Base-by-base conservation (phyloP, 2,329 filamentous ascomycete species). In the Corniculantispora saksenae region DNA sequence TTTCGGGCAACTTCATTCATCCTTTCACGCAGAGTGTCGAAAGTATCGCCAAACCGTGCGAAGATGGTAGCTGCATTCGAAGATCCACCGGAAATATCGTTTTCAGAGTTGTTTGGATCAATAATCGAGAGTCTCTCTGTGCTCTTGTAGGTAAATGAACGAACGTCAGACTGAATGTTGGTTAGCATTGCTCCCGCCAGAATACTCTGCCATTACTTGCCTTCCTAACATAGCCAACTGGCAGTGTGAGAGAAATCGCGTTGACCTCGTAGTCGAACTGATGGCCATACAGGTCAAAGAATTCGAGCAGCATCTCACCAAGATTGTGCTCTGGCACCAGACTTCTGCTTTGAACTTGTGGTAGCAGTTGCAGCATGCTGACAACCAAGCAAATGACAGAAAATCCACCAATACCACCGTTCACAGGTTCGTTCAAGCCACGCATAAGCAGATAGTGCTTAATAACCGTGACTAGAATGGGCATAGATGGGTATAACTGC, bases 391-490 rank as follows among this genome's bases (percentile, higher is more conserved):
- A 99, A 64, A 94, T 97, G 68, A 97, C 91, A 1, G 93, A 92
- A 74, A 97, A 98, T 3, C 95, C 95, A 62, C 95, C 95, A 61
- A 99, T 88, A 3, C 95, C 95, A 64, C 95, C 95, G 67, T 89
- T 92, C 48, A 92, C 91, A 4, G 97, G 94, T 76, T 99, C 95
- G 70, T 97, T 97, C 61, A 97, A 82, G 1, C 90, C 92, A 67
- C 93, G 88, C 87, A 99, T 96, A 45, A 91, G 83, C 29, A 99
- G 81, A 66, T 96, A 94, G 70, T 99, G 95, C 80, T 99, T 99
- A 78, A 99, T 86, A 29, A 98, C 75, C 0, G 93, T 90, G 45
- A 97, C 92, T 27, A 99, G 81, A 48, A 92, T 86, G 0, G 93
- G 91, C 92, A 98, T 94, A 10, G 89, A 88, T 1, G 94, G 94